These are phyloP conservation scores for Fusarium chlamydosporum DNA, from an alignment of 2,329 filamentous ascomycete species.

Conservation along the genomic window DNA sequence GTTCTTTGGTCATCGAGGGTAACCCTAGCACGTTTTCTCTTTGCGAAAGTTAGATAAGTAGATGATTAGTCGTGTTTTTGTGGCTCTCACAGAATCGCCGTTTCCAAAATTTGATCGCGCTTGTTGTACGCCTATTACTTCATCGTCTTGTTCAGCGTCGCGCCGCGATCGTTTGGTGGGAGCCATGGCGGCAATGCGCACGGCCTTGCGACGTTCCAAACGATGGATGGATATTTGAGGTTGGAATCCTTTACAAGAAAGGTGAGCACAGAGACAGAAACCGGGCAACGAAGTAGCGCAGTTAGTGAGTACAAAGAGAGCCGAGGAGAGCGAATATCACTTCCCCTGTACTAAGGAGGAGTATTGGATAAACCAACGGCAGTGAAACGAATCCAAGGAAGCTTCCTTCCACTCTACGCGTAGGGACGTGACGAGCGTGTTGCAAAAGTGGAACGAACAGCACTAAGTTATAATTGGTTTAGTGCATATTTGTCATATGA, in stretches of 20 bases:
- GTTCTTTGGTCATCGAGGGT: constrained; percentile 46
- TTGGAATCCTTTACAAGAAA: background rate
- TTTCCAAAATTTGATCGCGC: constrained; percentile 60
- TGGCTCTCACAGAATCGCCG: constrained; percentile 57
- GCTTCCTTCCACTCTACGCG: constrained; percentile 46
- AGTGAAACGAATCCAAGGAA: constrained; percentile 1
- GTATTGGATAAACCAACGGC: background rate
- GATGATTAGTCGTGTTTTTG: constrained; percentile 2
- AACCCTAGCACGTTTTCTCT: constrained; percentile 56
- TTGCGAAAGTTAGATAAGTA: constrained; percentile 8
- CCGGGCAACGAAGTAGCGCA: background rate
- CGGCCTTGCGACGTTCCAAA: constrained; percentile 20
- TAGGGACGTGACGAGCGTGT: constrained; percentile 40
- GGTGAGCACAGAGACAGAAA: background rate
- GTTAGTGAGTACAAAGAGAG: background rate
- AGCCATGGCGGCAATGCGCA: constrained; percentile 47
- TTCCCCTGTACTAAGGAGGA: constrained; percentile 12
- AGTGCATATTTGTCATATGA: constrained; percentile 15
- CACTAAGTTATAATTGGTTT: constrained; percentile 19
- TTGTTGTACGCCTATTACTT: constrained; percentile 55
- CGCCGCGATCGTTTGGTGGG: constrained; percentile 61
- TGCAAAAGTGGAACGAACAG: constrained; percentile 11
- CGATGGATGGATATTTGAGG: background rate
- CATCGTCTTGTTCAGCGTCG: constrained; percentile 55
- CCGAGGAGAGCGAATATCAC: background rate